Base-by-base conservation (phyloP, 192 early-diverging fungal genomes). In the Dissophora globulifera region DNA sequence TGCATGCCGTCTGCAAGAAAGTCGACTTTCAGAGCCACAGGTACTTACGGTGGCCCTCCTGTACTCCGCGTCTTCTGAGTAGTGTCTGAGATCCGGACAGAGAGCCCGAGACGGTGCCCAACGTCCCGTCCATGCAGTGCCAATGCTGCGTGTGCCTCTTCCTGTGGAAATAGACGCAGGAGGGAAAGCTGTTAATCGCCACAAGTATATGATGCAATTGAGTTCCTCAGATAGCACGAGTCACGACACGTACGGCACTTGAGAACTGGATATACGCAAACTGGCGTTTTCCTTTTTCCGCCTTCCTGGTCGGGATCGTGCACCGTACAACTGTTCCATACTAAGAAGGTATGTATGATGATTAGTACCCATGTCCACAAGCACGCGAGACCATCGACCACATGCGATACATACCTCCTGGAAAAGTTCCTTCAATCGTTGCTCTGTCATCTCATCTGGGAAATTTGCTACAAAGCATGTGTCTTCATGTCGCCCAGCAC, bases 391-490 rank as follows among this genome's bases (percentile, higher is more conserved):
- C 38, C 38, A 40, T 10, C 9, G n/a, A 45, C 43, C 12, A 4
- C 4, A 45, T n/a, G 43, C 17, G 10, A 38, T 17, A n/a, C 17
- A 51, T 62, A 59, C 72, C 52, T 67, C 57, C 26, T 51, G 22
- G 17, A 76, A 76, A 13, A 76, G 7, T 22, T 60, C 46, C 10
- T 55, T 61, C 40, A 76, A 20, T 7, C 40, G 50, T 10, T 49
- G 27, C 17, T 66, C 63, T 22, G 63, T 76, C 47, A 54, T 67
- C 0, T 29, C 20, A 16, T 2, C 22, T 11, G 40, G 51, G 50
- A 76, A 76, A 46, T 76, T 76, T 13, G 46, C 47, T 9, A 76
- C 63, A 56, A 67, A 76, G 52, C 63, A 76, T 2, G 72, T 67
- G 22, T 76, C 63, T 0, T 48, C 56, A 50, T 67, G 72, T 4